Base-by-base conservation (phyloP, 192 early-diverging fungal genomes). In the Pilaira anomala region DNA sequence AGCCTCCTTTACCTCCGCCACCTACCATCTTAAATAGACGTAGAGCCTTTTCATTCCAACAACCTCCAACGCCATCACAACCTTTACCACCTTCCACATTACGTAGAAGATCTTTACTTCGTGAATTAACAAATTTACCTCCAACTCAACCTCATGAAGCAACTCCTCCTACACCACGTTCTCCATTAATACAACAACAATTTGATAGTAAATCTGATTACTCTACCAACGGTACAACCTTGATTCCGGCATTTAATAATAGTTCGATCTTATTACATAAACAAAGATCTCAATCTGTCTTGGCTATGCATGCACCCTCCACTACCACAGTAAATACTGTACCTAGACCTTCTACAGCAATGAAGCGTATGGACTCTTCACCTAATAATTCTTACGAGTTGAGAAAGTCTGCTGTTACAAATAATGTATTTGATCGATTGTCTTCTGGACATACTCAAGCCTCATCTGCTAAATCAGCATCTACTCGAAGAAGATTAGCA, bases 361-460 rank as follows among this genome's bases (percentile, higher is more conserved):
- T 28, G 14, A 12, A 26, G 4, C 13, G 58, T 19, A 58, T 24
- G 14, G 51, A 62, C 13, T 26, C 44, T 19, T 50, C 51, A 11
- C 49, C 51, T 3, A 53, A 18, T 44, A 30, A 40, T 12, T 48
- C 65, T 0, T 51, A 16, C 22, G 66, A 68, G 13, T 19, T 53
- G 3, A 39, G 24, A 8, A 50, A 52, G 1, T 40, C 60, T 0
- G 60, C 60, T 29, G 7, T 7, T 0, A 22, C 19, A 19, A 60
- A 51, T 42, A 61, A 60, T 22, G 66, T 68, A 0, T 68, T 68
- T 55, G 66, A 68, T 22, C 26, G 66, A 13, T n/a, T 68, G 26
- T 60, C 66, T 13, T 61, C 51, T 19, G 66, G 60, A 0, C 66
- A 68, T 26, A 68, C 66, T 0, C 66, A 60, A 2, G 58, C 66